Evolutionary conservation across 371 early-diverging fungal species (phyloP), one percentile per base, ranked within the genome.

Genomic region (Mucor plumbeus): DNA sequence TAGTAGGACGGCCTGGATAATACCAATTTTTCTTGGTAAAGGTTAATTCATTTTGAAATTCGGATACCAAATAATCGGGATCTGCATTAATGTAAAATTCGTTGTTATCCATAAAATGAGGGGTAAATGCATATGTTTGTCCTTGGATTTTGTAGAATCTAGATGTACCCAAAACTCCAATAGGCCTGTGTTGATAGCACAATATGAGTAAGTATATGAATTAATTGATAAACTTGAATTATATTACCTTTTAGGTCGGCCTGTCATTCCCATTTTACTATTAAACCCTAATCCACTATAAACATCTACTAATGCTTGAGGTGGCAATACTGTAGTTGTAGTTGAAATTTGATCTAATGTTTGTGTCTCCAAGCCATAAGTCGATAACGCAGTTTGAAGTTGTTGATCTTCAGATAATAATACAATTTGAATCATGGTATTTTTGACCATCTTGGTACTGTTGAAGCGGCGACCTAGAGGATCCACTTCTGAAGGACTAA

Each of bases 71-170:
- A 64, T 92, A 92, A 67, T 93, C 90, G 43, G 91, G 90, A 72
- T 95, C 95, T 47, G 87, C 85, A 19, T 91, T 90, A 44, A 93
- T 84, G 69, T 94, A 95, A 69, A 93, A 95, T 74, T 93, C 92
- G 63, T 92, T 92, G 48, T 84, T 87, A 74, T 95, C 93, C 91
- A 94, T 91, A 69, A 95, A 95, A 58, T 93, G 89, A n/a, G 94
- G 95, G 7, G 92, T 88, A 68, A 95, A 95, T 14, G 92, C 90
- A 70, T 94, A 94, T 9, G 93, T 72, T n/a, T 88, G 87, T 1
- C 95, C 95, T 68, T 92, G 89, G 34, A 92, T 90, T 19, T 90
- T 50, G 76, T 94, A 95, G 5, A 95, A 65, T 39, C 91, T 89
- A 38, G 88, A 90, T 6, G 95, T 94, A 61, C 91, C 87, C 38